phyloP scores from a whole-genome alignment of 2,329 filamentous ascomycete species.

The Ilyonectria mors-panacis region DNA sequence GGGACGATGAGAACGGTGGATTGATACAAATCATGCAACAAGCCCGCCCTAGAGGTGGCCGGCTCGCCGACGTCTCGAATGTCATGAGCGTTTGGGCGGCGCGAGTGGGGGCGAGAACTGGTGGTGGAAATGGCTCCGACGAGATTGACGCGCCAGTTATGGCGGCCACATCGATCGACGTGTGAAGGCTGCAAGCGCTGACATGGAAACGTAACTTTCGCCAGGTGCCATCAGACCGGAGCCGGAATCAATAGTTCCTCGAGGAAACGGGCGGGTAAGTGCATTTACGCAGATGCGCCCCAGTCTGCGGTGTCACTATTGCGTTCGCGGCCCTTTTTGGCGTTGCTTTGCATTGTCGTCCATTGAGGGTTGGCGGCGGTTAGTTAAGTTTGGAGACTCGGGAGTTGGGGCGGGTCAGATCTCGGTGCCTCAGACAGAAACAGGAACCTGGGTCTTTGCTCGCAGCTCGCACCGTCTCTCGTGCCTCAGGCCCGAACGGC shows the following conservation, averaged over 20 bases:
- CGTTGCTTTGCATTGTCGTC: neutral
- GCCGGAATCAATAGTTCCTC: constrained; percentile 21
- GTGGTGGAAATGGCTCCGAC: constrained; percentile 14
- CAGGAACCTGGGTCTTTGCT: neutral
- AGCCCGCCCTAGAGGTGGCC: constrained; percentile 31
- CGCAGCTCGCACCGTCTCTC: neutral
- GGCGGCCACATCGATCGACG: constrained; percentile 21
- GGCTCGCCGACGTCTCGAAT: constrained; percentile 31
- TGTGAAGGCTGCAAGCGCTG: constrained; percentile 16
- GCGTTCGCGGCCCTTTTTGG: neutral
- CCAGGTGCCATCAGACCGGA: constrained; percentile 20
- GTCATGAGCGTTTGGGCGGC: constrained; percentile 21
- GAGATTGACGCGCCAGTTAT: constrained; percentile 16
- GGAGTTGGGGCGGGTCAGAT: constrained; percentile 4
- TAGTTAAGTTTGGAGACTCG: neutral
- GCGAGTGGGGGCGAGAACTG: constrained; percentile 17
- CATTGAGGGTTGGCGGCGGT: constrained; percentile 3
- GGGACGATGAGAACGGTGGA: constrained; percentile 39
- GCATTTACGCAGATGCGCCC: constrained; percentile 15
- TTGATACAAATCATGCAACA: constrained; percentile 47
- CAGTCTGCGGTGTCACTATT: constrained; percentile 6
- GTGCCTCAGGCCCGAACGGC: constrained; percentile 31
- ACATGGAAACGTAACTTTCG: neutral
- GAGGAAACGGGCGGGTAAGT: constrained; percentile 29
- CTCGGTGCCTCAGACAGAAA: constrained; percentile 26